phyloP scores from a whole-genome alignment of 768 basidiomycete species.

The Mycena haematopus region DNA sequence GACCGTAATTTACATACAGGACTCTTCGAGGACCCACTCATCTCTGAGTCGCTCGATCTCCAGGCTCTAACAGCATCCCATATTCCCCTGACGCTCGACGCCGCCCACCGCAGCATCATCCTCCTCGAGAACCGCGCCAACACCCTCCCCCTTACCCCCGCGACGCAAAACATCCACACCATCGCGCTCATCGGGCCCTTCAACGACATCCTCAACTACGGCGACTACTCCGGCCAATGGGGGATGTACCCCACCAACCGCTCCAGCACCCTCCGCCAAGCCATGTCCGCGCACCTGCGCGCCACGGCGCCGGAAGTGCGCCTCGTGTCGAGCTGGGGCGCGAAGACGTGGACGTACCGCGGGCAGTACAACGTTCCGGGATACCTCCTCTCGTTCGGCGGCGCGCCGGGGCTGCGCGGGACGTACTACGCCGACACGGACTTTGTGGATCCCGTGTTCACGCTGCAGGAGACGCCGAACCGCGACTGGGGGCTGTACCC shows the following conservation, averaged over 20 bases:
- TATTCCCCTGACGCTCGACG: conserved; percentile 34
- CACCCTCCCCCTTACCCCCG: conserved; percentile 31
- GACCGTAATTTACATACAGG: conserved; percentile 11
- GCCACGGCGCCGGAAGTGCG: not conserved
- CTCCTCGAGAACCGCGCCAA: conserved; percentile 35
- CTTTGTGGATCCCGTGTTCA: conserved; percentile 31
- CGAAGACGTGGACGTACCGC: conserved; percentile 34
- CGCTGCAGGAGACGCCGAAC: conserved; percentile 32
- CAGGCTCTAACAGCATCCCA: conserved; percentile 29
- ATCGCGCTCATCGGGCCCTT: conserved; percentile 36
- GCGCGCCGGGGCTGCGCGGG: conserved; percentile 21
- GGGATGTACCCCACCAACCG: conserved; percentile 31
- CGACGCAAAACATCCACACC: conserved; percentile 16
- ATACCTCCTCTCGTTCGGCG: conserved; percentile 32
- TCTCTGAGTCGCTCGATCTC: conserved; percentile 27
- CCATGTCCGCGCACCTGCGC: conserved; percentile 26
- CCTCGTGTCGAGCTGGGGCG: conserved; percentile 34
- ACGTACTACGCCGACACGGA: conserved; percentile 36
- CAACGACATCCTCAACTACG: conserved; percentile 34
- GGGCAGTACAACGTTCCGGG: conserved; percentile 35
- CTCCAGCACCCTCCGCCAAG: conserved; percentile 32
- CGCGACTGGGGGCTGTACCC: conserved; percentile 37
- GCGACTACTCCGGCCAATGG: conserved; percentile 37
- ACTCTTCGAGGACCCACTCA: conserved; percentile 29
- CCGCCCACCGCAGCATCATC: conserved; percentile 34